Evolutionary conservation across 192 early-diverging fungal species (phyloP).

Genomic region (Spizellomyces sp.): DNA sequence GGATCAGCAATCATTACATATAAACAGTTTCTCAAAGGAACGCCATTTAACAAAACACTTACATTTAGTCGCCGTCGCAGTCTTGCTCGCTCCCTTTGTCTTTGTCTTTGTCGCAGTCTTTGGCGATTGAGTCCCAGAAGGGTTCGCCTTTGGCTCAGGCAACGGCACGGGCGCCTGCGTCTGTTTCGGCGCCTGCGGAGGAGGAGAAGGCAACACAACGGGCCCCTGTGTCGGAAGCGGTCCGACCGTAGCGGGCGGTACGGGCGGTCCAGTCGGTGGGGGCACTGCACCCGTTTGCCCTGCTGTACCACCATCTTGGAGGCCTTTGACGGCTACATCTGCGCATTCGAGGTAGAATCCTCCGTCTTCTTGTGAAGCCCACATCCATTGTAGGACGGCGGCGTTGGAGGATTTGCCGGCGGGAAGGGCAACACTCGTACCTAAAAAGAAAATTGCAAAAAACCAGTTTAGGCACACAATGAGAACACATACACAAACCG

Average conservation of each 20-base stretch:
- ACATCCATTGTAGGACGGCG: constrained; percentile 52
- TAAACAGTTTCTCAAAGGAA: too few species aligned
- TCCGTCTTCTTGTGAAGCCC: constrained; percentile 48
- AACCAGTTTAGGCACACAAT: not conserved
- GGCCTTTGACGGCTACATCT: constrained; percentile 33
- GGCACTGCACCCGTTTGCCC: not conserved
- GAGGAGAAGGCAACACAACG: too few species aligned
- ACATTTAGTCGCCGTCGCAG: too few species aligned
- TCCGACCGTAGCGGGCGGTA: not conserved
- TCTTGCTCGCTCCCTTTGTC: too few species aligned
- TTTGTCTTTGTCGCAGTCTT: too few species aligned
- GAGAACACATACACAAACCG: not conserved
- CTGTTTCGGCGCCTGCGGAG: too few species aligned
- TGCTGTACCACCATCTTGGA: not conserved
- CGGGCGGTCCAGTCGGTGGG: not conserved
- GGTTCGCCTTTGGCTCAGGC: too few species aligned
- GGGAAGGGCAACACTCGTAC: constrained; percentile 35
- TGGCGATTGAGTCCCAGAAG: too few species aligned
- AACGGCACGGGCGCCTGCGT: too few species aligned
- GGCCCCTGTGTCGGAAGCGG: not conserved
- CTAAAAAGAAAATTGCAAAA: not conserved
- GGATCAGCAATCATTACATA: too few species aligned
- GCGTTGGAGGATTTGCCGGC: constrained; percentile 34
- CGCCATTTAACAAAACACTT: too few species aligned
- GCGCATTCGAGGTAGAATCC: constrained; percentile 53